A percentile compares a stretch with the other conserved stretches of the same genome.
These are phyloP conservation scores for Mucor indicus DNA, from an alignment of 371 early-diverging fungal genomes.

Conservation along the genomic window DNA sequence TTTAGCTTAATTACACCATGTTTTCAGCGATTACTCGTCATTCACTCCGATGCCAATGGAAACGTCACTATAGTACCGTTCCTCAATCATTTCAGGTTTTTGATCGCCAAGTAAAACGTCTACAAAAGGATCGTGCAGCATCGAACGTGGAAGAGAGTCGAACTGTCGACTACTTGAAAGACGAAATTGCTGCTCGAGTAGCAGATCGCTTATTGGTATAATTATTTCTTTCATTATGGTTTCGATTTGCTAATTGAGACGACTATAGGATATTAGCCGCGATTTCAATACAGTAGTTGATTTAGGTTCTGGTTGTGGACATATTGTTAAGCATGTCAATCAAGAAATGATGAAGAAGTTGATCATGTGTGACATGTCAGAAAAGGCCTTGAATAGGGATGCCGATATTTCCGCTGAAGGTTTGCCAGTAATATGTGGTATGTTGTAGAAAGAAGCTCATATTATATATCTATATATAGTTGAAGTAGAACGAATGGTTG, in stretches of 20 bases:
- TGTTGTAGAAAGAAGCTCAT: neutral
- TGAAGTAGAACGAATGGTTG: conserved; percentile 70
- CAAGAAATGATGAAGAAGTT: conserved; percentile 78
- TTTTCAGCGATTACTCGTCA: neutral
- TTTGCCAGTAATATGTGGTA: conserved; percentile 7
- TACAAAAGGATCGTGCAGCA: conserved; percentile 83
- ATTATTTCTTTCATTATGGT: neutral
- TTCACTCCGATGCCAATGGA: neutral
- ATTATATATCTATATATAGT: too few relatives aligned
- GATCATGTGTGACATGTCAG: conserved; percentile 88
- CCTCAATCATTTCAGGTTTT: conserved; percentile 64
- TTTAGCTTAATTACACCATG: neutral
- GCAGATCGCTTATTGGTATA: conserved; percentile 84
- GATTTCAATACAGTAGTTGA: conserved; percentile 84
- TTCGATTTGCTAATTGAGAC: neutral
- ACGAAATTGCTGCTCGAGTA: conserved; percentile 86
- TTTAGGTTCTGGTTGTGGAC: conserved; percentile 88
- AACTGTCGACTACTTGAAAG: conserved; percentile 87
- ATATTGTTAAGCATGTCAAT: conserved; percentile 78
- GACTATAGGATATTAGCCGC: conserved; percentile 69
- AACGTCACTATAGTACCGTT: conserved; percentile 1
- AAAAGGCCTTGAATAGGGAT: conserved; percentile 70
- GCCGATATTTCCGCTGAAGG: conserved; percentile 58
- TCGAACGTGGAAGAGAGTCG: conserved; percentile 56
- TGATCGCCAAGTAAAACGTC: conserved; percentile 68